These are phyloP conservation scores for Termitomyces sp. DNA, from an alignment of 768 basidiomycete species.

Conservation along the genomic window DNA sequence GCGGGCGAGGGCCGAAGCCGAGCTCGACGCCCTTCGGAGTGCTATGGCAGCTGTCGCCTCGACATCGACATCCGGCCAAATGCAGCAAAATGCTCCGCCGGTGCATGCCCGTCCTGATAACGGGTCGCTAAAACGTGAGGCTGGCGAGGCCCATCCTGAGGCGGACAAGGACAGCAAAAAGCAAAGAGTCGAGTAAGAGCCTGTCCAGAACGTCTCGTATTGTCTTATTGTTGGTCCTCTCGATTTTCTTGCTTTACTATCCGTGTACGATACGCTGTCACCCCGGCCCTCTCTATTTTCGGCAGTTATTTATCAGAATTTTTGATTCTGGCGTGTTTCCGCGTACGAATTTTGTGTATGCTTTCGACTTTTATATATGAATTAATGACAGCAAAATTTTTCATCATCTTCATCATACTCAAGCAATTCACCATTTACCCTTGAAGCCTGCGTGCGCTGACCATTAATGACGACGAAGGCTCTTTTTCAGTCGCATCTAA, in stretches of 20 bases:
- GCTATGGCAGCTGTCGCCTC: slow-evolving; percentile 6
- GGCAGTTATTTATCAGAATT: slow-evolving; percentile 9
- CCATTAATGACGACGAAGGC: background rate
- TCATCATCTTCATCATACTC: too few relatives aligned
- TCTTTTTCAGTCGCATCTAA: background rate
- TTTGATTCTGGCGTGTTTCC: slow-evolving; percentile 3
- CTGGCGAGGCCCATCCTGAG: slow-evolving; percentile 1
- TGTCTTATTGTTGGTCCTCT: background rate
- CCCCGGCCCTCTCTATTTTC: background rate
- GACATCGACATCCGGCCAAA: background rate
- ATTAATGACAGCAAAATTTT: background rate
- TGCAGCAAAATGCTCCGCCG: slow-evolving; percentile 5
- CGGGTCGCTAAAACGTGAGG: slow-evolving; percentile 14
- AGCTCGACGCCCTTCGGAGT: slow-evolving; percentile 52
- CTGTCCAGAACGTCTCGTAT: background rate
- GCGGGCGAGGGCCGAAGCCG: slow-evolving; percentile 57
- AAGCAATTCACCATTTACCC: too few relatives aligned
- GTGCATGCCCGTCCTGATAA: slow-evolving; percentile 10
- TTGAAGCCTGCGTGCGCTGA: too few relatives aligned
- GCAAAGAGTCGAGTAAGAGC: slow-evolving; percentile 33
- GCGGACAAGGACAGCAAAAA: slow-evolving; percentile 24
- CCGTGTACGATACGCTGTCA: slow-evolving; percentile 3
- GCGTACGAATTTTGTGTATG: slow-evolving; percentile 2
- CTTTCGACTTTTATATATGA: slow-evolving; percentile 1
- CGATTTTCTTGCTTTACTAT: background rate